These are phyloP conservation scores for Leucocoprinus birnbaumii DNA, from an alignment of 768 basidiomycete species.

Conservation along the genomic window DNA sequence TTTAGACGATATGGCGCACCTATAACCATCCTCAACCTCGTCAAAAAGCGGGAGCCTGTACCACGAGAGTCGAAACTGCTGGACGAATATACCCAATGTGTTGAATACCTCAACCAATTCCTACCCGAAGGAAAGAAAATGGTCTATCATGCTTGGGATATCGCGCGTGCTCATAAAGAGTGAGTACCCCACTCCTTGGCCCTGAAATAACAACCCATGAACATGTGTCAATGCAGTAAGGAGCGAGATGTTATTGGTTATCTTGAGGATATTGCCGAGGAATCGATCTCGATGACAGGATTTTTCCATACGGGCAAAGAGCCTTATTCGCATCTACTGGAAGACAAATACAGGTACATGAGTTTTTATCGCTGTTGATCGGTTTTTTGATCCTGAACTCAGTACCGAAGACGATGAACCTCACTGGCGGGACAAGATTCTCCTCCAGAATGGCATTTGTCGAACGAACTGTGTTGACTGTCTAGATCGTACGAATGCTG, in stretches of 20 bases:
- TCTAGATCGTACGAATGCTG: constrained; percentile 93
- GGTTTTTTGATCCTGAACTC: background rate
- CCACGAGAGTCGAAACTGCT: constrained; percentile 89
- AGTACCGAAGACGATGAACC: constrained; percentile 24
- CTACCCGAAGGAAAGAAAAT: constrained; percentile 83
- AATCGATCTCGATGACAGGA: constrained; percentile 84
- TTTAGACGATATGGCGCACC: constrained; percentile 88
- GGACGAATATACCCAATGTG: constrained; percentile 89
- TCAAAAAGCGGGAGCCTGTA: constrained; percentile 79
- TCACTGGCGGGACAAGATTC: constrained; percentile 63
- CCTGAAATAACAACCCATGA: background rate
- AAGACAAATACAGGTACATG: constrained; percentile 39
- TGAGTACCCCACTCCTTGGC: constrained; percentile 33
- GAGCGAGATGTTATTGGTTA: constrained; percentile 95
- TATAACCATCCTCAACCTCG: constrained; percentile 88
- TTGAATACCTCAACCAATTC: constrained; percentile 93
- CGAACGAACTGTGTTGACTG: constrained; percentile 98
- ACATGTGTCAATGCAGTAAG: constrained; percentile 49
- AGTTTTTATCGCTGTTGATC: constrained; percentile 10
- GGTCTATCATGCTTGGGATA: constrained; percentile 94
- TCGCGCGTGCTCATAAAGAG: constrained; percentile 94
- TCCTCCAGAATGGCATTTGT: constrained; percentile 88
- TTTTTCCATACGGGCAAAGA: constrained; percentile 96
- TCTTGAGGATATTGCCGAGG: constrained; percentile 92
- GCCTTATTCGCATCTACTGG: constrained; percentile 69